Evolutionary conservation across 2,329 filamentous ascomycete genomes (phyloP), one percentile per base, ranked within the genome.

Genomic region (Orbilia oligospora): DNA sequence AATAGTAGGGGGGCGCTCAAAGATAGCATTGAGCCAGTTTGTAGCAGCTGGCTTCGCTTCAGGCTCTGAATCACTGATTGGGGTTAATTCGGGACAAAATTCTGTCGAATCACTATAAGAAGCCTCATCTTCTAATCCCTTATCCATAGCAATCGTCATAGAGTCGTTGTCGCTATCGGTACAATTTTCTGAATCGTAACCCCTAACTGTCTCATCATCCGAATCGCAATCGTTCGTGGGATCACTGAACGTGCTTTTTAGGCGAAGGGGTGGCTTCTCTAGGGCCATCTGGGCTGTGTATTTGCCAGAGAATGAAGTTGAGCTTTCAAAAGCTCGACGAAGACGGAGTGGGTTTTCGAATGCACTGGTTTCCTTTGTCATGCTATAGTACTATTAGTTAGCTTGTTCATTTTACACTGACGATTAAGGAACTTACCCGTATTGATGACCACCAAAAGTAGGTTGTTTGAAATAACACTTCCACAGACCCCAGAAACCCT

Each of bases 341-440:
- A 70, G 24, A 2, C 72, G 65, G n/a, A 70, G 30, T 10, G 72
- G 72, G 27, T 70, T 76, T n/a, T 76, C 72, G 30, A 56, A 70
- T n/a, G 33, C 56, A 9, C 66, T 27, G 16, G 72, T 76, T 20
- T 64, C 72, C 0, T 48, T 12, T 58, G 72, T 76, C 72, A 76
- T 70, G 5, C 71, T 76, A 51, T 27, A 36, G 4, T 14, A 16
- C 5, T 24, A 30, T 68, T 63, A 61, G 46, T 44, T 22, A 51
- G n/a, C 3, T n/a, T 56, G 48, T 10, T 16, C 24, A 5, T 16
- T 4, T 22, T 0, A 44, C 2, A 44, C 0, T 61, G 1, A 14
- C 2, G 27, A 3, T 3, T 18, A 36, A 20, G 18, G 41, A 16
- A 38, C 22, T 48, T 76, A 76, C 71, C 72, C 72, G 14, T 70